Base-by-base conservation (phyloP, 1,284 basidiomycete species). In the Trametes polyzona region DNA sequence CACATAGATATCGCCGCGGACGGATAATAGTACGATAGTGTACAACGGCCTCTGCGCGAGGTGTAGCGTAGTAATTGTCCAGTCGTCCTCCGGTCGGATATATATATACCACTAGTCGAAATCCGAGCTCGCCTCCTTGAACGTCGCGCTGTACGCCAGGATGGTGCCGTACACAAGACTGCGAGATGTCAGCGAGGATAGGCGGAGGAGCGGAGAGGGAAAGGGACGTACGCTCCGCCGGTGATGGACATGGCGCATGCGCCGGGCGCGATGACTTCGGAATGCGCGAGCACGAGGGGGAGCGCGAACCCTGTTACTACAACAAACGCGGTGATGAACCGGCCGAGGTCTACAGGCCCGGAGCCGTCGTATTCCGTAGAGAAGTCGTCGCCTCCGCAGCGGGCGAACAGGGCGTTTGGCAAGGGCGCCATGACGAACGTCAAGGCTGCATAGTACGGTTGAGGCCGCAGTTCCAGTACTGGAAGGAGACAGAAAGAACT, bases 141-240 rank as follows among this genome's bases (percentile, higher is more conserved):
- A 96, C 55, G 87, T 88, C 37, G 93, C 92, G 42, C 88, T 83
- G 71, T 96, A 96, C 12, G 91, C 86, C 61, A 95, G 65, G 65
- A 96, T 97, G 10, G 97, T 99, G 4, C 91, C 93, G 71, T 99
- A 99, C 2, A 99, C 95, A 60, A 98, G 79, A 33, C 88, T 92
- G 66, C 32, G 47, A 35, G 44, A 35, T 27, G 37, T 40, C 70
- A 23, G 69, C 55, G 47, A 23, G 23, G 32, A 33, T 6, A 37
- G 23, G 16, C 5, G 10, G 17, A 27, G 37, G 23, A 29, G 35
- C 27, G 12, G 32, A 41, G n/a, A 46, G 10, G 33, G 23, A 29
- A 35, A 24, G 81, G 82, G 64, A 66, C 66, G 43, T 71, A 92
- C 89, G 83, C 87, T 73, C 97, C 97, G 23, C 97, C 97, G 27